Conservation (phyloP, 345 rosid genomes). For the Salix brachista region DNA sequence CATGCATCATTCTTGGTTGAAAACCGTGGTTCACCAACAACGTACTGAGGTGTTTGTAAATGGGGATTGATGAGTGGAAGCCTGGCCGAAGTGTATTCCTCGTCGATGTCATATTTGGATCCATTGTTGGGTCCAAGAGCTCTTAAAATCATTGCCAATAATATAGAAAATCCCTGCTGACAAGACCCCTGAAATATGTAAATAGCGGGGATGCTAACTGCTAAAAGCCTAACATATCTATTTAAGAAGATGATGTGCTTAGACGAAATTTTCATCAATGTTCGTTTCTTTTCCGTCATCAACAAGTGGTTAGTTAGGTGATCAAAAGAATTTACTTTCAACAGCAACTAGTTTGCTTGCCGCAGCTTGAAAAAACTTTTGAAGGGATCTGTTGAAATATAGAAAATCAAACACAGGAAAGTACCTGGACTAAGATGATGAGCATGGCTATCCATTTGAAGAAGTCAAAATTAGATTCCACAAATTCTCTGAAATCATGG, state of each 20-base stretch:
- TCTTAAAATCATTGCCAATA: conserved; percentile 37
- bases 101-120: conserved; percentile 28
- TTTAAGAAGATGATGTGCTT: not conserved
- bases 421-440: conserved; percentile 43
- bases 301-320: not conserved
- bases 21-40: conserved; percentile 15
- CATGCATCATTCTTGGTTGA: conserved; percentile 20
- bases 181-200: not conserved
- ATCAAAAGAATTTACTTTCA: not conserved
- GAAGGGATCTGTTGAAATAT: not conserved
- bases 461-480: conserved; percentile 39
- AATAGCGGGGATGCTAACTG: not conserved
- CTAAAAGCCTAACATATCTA: not conserved
- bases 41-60: conserved; percentile 18
- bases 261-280: not conserved
- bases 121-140: conserved; percentile 17
- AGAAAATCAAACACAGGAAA: not conserved
- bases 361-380: not conserved
- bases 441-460: conserved; percentile 42
- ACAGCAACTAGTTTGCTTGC: not conserved
- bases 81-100: conserved; percentile 24
- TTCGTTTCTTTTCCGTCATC: not conserved
- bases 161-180: conserved; percentile 37
- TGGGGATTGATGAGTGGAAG: conserved; percentile 34
- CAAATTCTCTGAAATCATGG: conserved; percentile 42